These are phyloP conservation scores for Zygosaccharomyces sapae DNA, from an alignment of 1,139 yeast genomes.

Conservation along the genomic window DNA sequence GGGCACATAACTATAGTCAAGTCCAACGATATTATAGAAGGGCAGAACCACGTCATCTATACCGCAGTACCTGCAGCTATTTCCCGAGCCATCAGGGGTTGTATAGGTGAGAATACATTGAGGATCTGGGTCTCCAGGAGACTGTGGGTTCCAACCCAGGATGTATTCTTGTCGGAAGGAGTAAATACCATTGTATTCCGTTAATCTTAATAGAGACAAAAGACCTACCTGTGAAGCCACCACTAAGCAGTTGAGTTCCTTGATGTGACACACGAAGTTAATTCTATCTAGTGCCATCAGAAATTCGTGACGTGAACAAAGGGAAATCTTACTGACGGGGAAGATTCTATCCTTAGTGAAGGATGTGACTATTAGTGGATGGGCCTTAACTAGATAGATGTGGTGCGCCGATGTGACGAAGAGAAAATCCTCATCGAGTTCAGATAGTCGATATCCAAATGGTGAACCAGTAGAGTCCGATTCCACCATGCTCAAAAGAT, in stretches of 20 bases:
- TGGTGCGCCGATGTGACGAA: constrained; percentile 22
- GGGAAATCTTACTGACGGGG: constrained; percentile 31
- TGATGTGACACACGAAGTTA: constrained; percentile 47
- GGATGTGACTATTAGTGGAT: constrained; percentile 43
- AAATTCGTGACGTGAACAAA: constrained; percentile 38
- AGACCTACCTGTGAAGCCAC: constrained; percentile 54
- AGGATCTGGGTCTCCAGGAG: constrained; percentile 11
- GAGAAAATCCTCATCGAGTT: constrained; percentile 20
- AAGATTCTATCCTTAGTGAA: constrained; percentile 43
- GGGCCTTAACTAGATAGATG: constrained; percentile 21
- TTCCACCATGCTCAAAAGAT: constrained; percentile 12
- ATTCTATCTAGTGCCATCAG: constrained; percentile 42
- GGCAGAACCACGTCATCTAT: constrained; percentile 23
- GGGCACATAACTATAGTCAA: constrained; percentile 23
- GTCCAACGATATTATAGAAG: constrained; percentile 17
- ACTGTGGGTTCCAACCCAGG: constrained; percentile 26
- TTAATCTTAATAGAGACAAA: constrained; percentile 49
- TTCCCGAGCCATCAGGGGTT: background rate
- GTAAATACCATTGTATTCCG: constrained; percentile 49
- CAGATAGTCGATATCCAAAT: constrained; percentile 20
- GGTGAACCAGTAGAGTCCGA: constrained; percentile 13
- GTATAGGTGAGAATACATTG: constrained; percentile 11
- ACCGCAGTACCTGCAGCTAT: constrained; percentile 12
- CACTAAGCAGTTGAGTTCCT: constrained; percentile 49
- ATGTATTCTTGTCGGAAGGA: constrained; percentile 47